Percentiles rank a stretch among this genome's conserved stretches.
These are phyloP conservation scores for Epichloe coenophiala DNA, from an alignment of 2,329 filamentous ascomycete species.

Conservation along the genomic window DNA sequence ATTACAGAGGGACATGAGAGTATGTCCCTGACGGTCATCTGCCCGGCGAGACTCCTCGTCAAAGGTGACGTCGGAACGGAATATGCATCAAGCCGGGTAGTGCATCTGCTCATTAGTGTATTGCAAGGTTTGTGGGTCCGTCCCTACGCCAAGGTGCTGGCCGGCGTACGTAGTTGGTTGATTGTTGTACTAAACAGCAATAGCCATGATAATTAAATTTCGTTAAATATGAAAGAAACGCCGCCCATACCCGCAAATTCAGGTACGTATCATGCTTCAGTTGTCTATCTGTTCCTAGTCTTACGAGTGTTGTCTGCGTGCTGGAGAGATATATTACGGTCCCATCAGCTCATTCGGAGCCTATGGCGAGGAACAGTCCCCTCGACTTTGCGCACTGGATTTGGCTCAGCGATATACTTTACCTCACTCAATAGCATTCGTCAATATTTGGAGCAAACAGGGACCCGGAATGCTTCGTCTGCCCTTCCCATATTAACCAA, in stretches of 20 bases:
- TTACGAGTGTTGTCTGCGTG: conserved; percentile 26
- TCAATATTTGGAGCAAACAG: conserved; percentile 36
- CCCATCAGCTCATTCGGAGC: conserved; percentile 48
- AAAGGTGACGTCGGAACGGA: too few species aligned
- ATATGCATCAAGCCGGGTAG: background rate
- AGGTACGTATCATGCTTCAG: conserved; percentile 3
- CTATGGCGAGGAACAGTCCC: conserved; percentile 91
- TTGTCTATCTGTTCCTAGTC: background rate
- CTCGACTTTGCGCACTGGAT: conserved; percentile 82
- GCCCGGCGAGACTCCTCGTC: too few species aligned
- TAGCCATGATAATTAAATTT: too few species aligned
- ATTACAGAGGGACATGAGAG: conserved; percentile 20
- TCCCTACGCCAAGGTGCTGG: too few species aligned
- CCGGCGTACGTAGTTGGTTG: too few species aligned
- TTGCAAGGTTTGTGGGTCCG: background rate
- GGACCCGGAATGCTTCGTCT: conserved; percentile 38
- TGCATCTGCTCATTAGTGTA: background rate
- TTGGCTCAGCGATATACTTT: conserved; percentile 91
- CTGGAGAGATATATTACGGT: conserved; percentile 31
- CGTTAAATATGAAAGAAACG: conserved; percentile 5
- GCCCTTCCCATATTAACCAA: conserved; percentile 72
- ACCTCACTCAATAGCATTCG: conserved; percentile 73
- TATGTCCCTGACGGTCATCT: too few species aligned
- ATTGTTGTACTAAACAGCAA: too few species aligned
- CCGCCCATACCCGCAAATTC: conserved; percentile 6